A percentile compares a stretch with the other conserved stretches of the same genome.
phyloP scores from a whole-genome alignment of 2,329 filamentous ascomycete genomes.

The Fusarium temperatum region DNA sequence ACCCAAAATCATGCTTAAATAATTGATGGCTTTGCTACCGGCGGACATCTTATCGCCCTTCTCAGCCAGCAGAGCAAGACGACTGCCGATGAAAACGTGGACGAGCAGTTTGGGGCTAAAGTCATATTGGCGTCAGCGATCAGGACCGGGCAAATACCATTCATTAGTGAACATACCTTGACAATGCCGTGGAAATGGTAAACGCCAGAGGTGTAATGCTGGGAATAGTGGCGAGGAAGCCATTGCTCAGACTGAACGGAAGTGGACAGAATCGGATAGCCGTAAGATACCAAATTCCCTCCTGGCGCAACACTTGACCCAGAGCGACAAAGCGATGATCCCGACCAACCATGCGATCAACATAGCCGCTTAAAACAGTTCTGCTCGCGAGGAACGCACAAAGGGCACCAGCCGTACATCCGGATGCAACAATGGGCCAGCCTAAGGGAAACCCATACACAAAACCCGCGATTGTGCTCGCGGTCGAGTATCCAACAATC shows the following conservation, averaged over 20 bases:
- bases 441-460: slow-evolving; percentile 68
- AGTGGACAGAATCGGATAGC: slow-evolving; percentile 94
- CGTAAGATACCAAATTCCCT: slow-evolving; percentile 86
- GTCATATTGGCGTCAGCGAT: slow-evolving; percentile 2
- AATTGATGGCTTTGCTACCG: slow-evolving; percentile 82
- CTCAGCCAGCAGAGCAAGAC: slow-evolving; percentile 85
- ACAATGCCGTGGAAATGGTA: slow-evolving; percentile 81
- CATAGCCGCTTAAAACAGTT: slow-evolving; percentile 80
- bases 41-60: slow-evolving; percentile 83
- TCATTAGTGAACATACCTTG: slow-evolving; percentile 57
- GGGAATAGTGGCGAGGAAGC: slow-evolving; percentile 91
- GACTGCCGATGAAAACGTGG: slow-evolving; percentile 89
- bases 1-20: slow-evolving; percentile 79
- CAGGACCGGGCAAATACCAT: neutral
- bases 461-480: slow-evolving; percentile 64
- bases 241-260: slow-evolving; percentile 93
- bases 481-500: slow-evolving; percentile 85
- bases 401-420: slow-evolving; percentile 80
- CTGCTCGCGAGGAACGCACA: slow-evolving; percentile 83
- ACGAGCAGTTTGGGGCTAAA: slow-evolving; percentile 84
- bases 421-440: slow-evolving; percentile 84
- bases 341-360: slow-evolving; percentile 79
- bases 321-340: slow-evolving; percentile 92
- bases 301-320: slow-evolving; percentile 85
- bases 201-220: slow-evolving; percentile 82